A percentile compares a stretch with the other conserved stretches of the same genome.
These are phyloP conservation scores for Pleoardoris graminearum DNA, from an alignment of 2,329 filamentous ascomycete genomes.

Conservation along the genomic window DNA sequence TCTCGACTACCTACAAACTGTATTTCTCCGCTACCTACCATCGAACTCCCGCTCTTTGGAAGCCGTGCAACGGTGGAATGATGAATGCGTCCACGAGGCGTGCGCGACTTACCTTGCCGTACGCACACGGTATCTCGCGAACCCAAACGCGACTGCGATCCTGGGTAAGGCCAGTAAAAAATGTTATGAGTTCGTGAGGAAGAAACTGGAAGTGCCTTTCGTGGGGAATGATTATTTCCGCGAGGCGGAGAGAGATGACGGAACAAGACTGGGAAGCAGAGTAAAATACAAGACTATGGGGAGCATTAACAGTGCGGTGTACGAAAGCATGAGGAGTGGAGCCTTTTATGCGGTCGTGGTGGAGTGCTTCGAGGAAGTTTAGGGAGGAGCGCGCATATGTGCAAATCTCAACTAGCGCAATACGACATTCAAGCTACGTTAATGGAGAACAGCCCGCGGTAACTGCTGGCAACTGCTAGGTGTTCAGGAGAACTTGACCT, in stretches of 20 bases:
- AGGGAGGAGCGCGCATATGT: too few relatives aligned
- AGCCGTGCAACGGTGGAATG: constrained; percentile 16
- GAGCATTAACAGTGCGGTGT: constrained; percentile 16
- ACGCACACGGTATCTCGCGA: constrained; percentile 9
- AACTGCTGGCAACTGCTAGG: too few relatives aligned
- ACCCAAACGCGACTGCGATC: constrained; percentile 15
- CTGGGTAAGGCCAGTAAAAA: constrained; percentile 16
- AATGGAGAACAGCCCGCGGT: too few relatives aligned
- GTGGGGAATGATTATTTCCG: constrained; percentile 18
- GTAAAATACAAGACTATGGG: constrained; percentile 15
- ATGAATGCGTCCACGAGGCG: constrained; percentile 16
- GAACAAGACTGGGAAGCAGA: constrained; percentile 12
- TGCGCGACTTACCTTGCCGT: constrained; percentile 12
- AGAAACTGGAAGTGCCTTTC: constrained; percentile 18
- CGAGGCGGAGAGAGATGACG: constrained; percentile 16
- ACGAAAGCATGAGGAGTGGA: constrained; percentile 16
- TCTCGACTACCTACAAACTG: constrained; percentile 14
- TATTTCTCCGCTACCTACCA: constrained; percentile 13
- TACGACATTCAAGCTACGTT: too few relatives aligned
- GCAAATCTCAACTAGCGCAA: too few relatives aligned
- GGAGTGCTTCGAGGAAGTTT: constrained; percentile 11
- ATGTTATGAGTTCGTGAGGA: constrained; percentile 17
- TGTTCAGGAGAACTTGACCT: too few relatives aligned
- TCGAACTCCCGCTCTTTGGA: constrained; percentile 11
- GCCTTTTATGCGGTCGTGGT: constrained; percentile 10